Base-by-base conservation (phyloP, 1,139 yeast genomes). In the Taphrina communis region DNA sequence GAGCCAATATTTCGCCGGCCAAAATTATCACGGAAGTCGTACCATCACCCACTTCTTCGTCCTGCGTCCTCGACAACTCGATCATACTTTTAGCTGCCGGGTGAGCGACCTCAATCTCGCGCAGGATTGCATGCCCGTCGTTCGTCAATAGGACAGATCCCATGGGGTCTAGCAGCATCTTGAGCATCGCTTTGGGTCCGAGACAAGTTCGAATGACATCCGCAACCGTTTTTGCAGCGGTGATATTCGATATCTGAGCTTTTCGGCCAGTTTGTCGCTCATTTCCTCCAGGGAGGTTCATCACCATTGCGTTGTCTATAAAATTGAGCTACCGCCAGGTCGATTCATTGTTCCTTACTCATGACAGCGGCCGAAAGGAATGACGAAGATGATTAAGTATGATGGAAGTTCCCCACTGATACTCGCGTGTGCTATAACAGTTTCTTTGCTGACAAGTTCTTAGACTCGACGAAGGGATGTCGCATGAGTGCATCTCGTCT, bases 21-120 rank as follows among this genome's bases (percentile, higher is more conserved):
- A 93, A 82, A 70, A 89, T 89, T 8, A 72, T 72, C 31, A 72
- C 73, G 31, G 73, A 71, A 3, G 72, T 72, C 6, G 72, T 71
- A 19, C 72, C 73, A 38, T 72, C 73, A 6, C 74, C 73, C 21
- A 70, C 72, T 72, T 95, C 99, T 80, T 95, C 99, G 78, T 95
- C 99, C 71, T 94, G 99, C 8, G 99, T 93, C 81, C 99, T 86
- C 75, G 96, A 88, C 74, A 95, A 84, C 80, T 95, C 99, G 77
- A 95, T 90, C 98, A 95, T 95, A 44, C 97, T 89, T 80, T 95
- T 95, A 67, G 99, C 99, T 8, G 99, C 99, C 6, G 99, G 99
- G 77, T 92, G 98, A 2, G 95, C 89, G 71, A 90, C 96, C 76
- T 90, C 96, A 72, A 90, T 90, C 78, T 90, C 97, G 75, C 96